Conservation (phyloP, 768 basidiomycete genomes). For the Podaxis sp. region DNA sequence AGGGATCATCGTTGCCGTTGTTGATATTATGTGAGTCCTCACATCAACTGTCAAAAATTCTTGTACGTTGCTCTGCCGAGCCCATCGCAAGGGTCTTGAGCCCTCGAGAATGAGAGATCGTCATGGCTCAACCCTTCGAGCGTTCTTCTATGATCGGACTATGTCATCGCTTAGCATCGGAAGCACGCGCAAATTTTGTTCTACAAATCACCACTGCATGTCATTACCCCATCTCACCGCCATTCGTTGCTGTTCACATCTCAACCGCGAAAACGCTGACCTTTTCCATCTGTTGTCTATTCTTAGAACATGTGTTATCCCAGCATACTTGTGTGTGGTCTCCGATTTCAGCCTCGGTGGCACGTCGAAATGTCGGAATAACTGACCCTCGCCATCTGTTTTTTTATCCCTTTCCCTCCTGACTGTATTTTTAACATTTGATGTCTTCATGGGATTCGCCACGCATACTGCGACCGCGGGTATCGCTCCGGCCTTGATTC, state of each 20-base stretch:
- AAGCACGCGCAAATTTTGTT: not conserved
- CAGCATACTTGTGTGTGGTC: slow-evolving; percentile 57
- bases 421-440: not conserved
- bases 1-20: slow-evolving; percentile 44
- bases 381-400: not conserved
- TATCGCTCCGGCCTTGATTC: not conserved
- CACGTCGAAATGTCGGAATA: not conserved
- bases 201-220: not conserved
- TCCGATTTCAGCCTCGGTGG: not conserved
- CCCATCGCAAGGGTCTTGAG: not conserved
- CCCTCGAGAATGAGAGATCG: not conserved
- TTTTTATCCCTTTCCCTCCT: not conserved
- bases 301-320: slow-evolving; percentile 42
- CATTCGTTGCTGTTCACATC: not conserved
- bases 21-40: slow-evolving; percentile 37
- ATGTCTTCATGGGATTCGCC: not conserved
- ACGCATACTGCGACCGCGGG: not conserved
- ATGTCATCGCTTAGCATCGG: not conserved
- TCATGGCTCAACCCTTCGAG: not conserved
- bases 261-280: not conserved
- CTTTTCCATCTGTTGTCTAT: not conserved
- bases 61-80: too few relatives aligned
- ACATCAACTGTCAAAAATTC: too few relatives aligned
- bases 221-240: not conserved
- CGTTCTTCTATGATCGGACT: not conserved